Evolutionary conservation across 805 yeast species (phyloP).

Genomic region (Ogataea polymorpha): DNA sequence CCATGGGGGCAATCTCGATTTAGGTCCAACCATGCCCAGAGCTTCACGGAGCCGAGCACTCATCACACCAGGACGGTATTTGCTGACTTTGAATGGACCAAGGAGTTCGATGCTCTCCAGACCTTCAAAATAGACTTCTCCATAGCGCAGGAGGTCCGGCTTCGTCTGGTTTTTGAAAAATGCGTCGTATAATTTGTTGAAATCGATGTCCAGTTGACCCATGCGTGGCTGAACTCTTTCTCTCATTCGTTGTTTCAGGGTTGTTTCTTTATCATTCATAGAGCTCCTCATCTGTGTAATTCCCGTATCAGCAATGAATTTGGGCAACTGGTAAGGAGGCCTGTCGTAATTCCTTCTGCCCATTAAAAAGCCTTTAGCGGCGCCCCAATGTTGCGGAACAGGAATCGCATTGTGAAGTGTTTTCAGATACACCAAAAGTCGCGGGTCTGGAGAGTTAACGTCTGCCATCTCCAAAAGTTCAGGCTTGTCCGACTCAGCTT

Average conservation of each 20-base stretch:
- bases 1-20: conserved; percentile 72
- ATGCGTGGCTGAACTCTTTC: conserved; percentile 86
- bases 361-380: conserved; percentile 70
- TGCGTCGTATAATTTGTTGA: conserved; percentile 75
- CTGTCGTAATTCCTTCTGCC: conserved; percentile 64
- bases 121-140: conserved; percentile 80
- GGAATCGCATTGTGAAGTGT: conserved; percentile 62
- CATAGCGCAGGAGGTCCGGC: conserved; percentile 66
- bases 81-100: conserved; percentile 34
- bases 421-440: conserved; percentile 60
- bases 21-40: conserved; percentile 53
- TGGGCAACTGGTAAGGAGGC: conserved; percentile 73
- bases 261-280: conserved; percentile 47
- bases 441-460: conserved; percentile 79
- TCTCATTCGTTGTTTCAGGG: conserved; percentile 70
- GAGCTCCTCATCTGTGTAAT: conserved; percentile 81
- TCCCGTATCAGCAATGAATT: conserved; percentile 76
- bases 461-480: conserved; percentile 85
- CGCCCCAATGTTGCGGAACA: conserved; percentile 84
- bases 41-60: conserved; percentile 65
- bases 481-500: conserved; percentile 58
- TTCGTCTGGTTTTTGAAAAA: conserved; percentile 78
- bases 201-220: conserved; percentile 84
- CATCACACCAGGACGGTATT: conserved; percentile 60
- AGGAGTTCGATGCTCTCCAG: conserved; percentile 36